Conservation (phyloP, 139 green algal genomes). For the Closterium sp. region DNA sequence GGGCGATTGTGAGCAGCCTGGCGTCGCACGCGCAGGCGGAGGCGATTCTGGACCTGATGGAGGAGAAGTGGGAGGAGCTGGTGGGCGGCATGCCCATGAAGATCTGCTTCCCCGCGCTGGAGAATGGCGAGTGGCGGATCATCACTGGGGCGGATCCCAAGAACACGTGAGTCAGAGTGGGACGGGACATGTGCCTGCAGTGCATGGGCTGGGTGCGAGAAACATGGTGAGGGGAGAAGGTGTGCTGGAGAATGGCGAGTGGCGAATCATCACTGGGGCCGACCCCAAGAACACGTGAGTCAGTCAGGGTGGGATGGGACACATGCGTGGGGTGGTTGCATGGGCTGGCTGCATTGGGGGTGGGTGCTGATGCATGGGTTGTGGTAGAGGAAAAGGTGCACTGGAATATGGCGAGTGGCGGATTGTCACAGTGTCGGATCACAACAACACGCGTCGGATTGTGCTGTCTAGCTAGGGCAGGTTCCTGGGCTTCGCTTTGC, state of each 20-base stretch:
- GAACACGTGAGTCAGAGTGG: constrained; percentile 30
- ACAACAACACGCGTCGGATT: constrained; percentile 41
- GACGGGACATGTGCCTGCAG: no score
- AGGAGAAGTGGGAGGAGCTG: constrained; percentile 37
- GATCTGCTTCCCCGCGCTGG: constrained; percentile 35
- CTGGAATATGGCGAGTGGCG: constrained; percentile 35
- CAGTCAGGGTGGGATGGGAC: not conserved
- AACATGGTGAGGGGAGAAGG: no score
- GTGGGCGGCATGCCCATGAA: constrained; percentile 44
- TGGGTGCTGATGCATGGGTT: no score
- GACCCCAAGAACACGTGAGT: constrained; percentile 47
- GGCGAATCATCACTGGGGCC: constrained; percentile 37
- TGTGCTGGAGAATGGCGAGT: constrained; percentile 28
- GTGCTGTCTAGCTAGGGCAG: no score
- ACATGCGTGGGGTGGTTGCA: no score
- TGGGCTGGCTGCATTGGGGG: no score
- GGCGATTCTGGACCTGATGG: constrained; percentile 39
- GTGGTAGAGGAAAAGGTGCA: no score
- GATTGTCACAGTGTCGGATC: constrained; percentile 24
- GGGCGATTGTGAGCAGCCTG: constrained; percentile 31
- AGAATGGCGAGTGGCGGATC: constrained; percentile 38
- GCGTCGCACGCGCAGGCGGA: constrained; percentile 22
- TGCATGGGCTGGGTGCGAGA: no score
- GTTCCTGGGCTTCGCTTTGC: no score
- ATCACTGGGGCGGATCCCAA: constrained; percentile 46